Conservation (phyloP, 192 early-diverging fungal species). For the Coemansia sp. region DNA sequence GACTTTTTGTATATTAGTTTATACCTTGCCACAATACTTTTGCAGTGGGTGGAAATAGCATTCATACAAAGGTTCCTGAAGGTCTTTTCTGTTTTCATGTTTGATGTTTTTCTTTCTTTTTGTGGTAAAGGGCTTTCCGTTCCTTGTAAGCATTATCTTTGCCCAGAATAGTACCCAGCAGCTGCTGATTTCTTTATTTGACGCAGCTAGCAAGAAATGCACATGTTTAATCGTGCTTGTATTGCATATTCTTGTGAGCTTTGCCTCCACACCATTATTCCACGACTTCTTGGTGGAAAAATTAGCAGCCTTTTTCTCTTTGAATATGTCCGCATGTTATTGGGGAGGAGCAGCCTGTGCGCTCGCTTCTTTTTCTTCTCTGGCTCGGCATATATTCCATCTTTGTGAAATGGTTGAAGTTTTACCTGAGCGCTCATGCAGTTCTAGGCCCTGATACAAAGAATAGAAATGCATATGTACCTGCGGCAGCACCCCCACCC, state of each 20-base stretch:
- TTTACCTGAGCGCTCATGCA: neutral
- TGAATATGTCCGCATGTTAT: neutral
- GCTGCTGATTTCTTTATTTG: neutral
- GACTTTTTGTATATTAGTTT: neutral
- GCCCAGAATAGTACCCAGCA: neutral
- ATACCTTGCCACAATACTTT: neutral
- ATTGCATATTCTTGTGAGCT: neutral
- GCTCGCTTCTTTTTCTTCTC: neutral
- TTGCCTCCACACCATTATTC: no score
- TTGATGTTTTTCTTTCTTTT: no score
- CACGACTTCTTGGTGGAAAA: no score
- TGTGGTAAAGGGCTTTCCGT: no score
- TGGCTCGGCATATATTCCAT: conserved; percentile 4
- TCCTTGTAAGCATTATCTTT: neutral
- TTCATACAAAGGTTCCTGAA: no score
- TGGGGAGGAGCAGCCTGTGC: neutral
- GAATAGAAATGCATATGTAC: conserved; percentile 4
- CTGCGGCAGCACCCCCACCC: conserved; percentile 3
- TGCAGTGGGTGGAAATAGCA: neutral
- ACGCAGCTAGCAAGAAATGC: neutral
- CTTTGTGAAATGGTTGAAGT: conserved; percentile 1
- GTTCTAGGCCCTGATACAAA: neutral
- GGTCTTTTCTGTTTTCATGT: no score
- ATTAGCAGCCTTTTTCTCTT: no score
- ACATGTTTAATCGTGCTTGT: neutral